These are phyloP conservation scores for Candida lessepsii DNA, from an alignment of 805 yeast species.

Conservation along the genomic window DNA sequence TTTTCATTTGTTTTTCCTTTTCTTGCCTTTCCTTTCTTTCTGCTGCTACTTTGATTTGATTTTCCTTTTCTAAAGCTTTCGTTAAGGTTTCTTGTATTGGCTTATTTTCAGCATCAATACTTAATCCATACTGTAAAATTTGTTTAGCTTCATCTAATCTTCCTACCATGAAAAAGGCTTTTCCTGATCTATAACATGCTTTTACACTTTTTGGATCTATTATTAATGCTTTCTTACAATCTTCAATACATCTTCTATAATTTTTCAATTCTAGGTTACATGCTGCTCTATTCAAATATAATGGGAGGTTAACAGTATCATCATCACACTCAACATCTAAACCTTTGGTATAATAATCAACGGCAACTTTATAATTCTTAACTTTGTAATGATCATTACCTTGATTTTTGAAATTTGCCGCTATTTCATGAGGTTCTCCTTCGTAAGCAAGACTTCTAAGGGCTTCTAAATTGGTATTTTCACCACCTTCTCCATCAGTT, in stretches of 20 bases:
- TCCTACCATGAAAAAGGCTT: slow-evolving; percentile 69
- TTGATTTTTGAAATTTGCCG: slow-evolving; percentile 83
- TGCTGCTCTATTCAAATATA: slow-evolving; percentile 84
- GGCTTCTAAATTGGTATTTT: slow-evolving; percentile 77
- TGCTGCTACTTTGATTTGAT: slow-evolving; percentile 26
- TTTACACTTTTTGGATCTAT: slow-evolving; percentile 71
- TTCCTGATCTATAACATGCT: slow-evolving; percentile 83
- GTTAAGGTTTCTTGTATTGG: slow-evolving; percentile 50
- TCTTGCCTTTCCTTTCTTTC: slow-evolving; percentile 35
- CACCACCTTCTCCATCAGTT: slow-evolving; percentile 74
- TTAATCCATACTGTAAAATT: slow-evolving; percentile 62
- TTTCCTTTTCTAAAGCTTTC: slow-evolving; percentile 41
- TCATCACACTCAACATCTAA: slow-evolving; percentile 66
- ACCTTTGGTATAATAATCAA: slow-evolving; percentile 77
- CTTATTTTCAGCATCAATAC: slow-evolving; percentile 57
- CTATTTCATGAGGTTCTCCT: slow-evolving; percentile 92
- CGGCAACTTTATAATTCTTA: slow-evolving; percentile 73
- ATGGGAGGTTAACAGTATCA: slow-evolving; percentile 52
- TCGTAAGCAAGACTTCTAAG: slow-evolving; percentile 88
- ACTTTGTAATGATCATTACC: slow-evolving; percentile 84
- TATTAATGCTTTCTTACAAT: slow-evolving; percentile 69
- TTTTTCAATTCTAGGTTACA: slow-evolving; percentile 84
- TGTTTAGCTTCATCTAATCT: slow-evolving; percentile 70
- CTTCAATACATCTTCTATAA: slow-evolving; percentile 82
- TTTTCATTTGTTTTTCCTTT: slow-evolving; percentile 41